Evolutionary conservation across 2,329 filamentous ascomycete species (phyloP).

Genomic region (Xylariaceae sp.): DNA sequence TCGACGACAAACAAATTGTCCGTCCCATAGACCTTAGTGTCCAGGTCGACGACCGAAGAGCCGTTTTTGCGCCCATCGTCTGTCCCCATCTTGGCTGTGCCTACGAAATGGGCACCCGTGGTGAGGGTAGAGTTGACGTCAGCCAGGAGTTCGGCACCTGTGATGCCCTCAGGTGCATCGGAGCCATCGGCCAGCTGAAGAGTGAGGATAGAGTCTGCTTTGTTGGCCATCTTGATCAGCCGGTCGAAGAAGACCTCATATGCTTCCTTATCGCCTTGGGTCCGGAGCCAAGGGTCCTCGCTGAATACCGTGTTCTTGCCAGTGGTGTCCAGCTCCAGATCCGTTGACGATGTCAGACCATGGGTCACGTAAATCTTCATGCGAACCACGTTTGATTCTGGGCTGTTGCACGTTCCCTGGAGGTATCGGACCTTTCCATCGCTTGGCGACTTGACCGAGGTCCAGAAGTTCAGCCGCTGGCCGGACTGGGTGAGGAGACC

Average conservation of each 20-base stretch:
- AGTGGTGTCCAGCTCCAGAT: constrained; percentile 1
- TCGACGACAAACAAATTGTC: constrained; percentile 11
- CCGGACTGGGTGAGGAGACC: constrained; percentile 47
- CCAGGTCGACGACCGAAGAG: constrained; percentile 15
- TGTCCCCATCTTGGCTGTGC: constrained; percentile 35
- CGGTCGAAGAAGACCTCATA: constrained; percentile 1
- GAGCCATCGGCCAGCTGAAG: too few relatives aligned
- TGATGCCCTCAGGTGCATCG: too few relatives aligned
- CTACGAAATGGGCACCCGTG: constrained; percentile 22
- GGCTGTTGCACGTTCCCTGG: constrained; percentile 12
- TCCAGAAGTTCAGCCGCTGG: constrained; percentile 45
- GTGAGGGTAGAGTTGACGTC: constrained; percentile 6
- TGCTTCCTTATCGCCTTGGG: constrained; percentile 5
- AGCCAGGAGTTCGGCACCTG: too few relatives aligned
- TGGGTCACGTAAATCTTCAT: constrained; percentile 16
- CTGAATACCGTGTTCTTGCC: constrained; percentile 1
- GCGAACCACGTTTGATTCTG: constrained; percentile 7
- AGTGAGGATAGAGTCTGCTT: too few relatives aligned
- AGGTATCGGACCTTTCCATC: constrained; percentile 13
- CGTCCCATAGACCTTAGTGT: constrained; percentile 9
- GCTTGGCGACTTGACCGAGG: constrained; percentile 32
- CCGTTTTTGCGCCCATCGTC: constrained; percentile 4
- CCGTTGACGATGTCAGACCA: constrained; percentile 10
- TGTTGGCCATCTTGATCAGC: too few relatives aligned
- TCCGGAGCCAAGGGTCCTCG: constrained; percentile 2